A percentile compares a stretch with the other conserved stretches of the same genome.
Evolutionary conservation across 2,329 filamentous ascomycete genomes (phyloP).

Genomic region (Ilyonectria sp.): DNA sequence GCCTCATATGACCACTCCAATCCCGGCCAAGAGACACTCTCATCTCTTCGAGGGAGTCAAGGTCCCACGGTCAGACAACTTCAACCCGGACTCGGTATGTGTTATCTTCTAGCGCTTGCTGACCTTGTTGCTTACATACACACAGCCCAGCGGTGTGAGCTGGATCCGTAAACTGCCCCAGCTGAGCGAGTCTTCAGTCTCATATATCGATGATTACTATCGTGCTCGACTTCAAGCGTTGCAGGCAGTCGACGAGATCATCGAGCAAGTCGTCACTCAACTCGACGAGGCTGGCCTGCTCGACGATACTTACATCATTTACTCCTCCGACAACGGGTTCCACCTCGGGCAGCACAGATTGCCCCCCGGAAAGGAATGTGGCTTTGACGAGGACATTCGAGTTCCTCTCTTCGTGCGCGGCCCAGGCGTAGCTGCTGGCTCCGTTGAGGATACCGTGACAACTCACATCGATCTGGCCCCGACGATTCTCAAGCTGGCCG

Average conservation of each 20-base stretch:
- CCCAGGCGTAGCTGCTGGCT: slow-evolving; percentile 62
- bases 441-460: slow-evolving; percentile 62
- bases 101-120: background rate
- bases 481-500: slow-evolving; percentile 66
- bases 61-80: slow-evolving; percentile 74
- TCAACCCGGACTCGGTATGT: slow-evolving; percentile 74
- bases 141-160: slow-evolving; percentile 55
- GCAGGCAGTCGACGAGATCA: slow-evolving; percentile 70
- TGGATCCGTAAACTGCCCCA: slow-evolving; percentile 62
- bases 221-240: slow-evolving; percentile 66
- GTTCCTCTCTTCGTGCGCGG: slow-evolving; percentile 71
- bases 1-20: slow-evolving; percentile 54
- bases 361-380: slow-evolving; percentile 71
- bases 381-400: slow-evolving; percentile 72
- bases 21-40: slow-evolving; percentile 73
- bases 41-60: slow-evolving; percentile 72
- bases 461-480: slow-evolving; percentile 76
- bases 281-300: slow-evolving; percentile 70
- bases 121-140: slow-evolving; percentile 6
- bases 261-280: slow-evolving; percentile 61
- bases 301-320: slow-evolving; percentile 73
- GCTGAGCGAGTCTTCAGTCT: slow-evolving; percentile 59
- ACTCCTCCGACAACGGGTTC: slow-evolving; percentile 73
- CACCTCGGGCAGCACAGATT: slow-evolving; percentile 73
- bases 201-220: slow-evolving; percentile 67